phyloP scores from a whole-genome alignment of 176 grass and related monocot species.

The Tuctoria greenei region DNA sequence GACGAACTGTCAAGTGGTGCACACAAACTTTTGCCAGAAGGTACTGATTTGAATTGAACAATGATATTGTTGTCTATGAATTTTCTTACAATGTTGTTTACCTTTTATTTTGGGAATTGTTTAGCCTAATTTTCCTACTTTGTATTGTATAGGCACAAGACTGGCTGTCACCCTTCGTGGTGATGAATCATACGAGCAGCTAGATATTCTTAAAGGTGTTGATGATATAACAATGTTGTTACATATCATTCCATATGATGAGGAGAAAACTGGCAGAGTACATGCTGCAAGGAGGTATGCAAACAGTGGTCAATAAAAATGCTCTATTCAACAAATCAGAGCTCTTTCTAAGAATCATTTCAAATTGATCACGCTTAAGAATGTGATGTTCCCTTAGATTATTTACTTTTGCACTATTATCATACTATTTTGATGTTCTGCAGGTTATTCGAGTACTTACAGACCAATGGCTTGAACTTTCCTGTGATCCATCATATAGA shows the following conservation, averaged over 20 bases:
- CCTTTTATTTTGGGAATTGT: background rate
- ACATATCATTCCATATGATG: slow-evolving; percentile 72
- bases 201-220: slow-evolving; percentile 72
- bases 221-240: slow-evolving; percentile 85
- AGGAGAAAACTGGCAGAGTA: slow-evolving; percentile 78
- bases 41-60: slow-evolving; percentile 41
- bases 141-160: slow-evolving; percentile 63
- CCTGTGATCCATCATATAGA: slow-evolving; percentile 92
- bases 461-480: slow-evolving; percentile 72
- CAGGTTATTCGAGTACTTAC: slow-evolving; percentile 90
- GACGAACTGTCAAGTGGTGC: slow-evolving; percentile 79
- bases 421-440: slow-evolving; percentile 34
- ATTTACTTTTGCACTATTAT: slow-evolving; percentile 7
- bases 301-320: background rate
- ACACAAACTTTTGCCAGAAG: slow-evolving; percentile 91
- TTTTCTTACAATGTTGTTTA: background rate
- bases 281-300: slow-evolving; percentile 83
- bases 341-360: background rate
- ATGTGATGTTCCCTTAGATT: background rate
- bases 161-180: slow-evolving; percentile 72
- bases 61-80: slow-evolving; percentile 6
- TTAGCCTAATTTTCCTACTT: slow-evolving; percentile 22
- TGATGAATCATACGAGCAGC: slow-evolving; percentile 70
- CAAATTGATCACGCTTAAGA: background rate
- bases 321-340: background rate